These are phyloP conservation scores for Yarrowia sp. DNA, from an alignment of 805 yeast genomes.

Conservation along the genomic window DNA sequence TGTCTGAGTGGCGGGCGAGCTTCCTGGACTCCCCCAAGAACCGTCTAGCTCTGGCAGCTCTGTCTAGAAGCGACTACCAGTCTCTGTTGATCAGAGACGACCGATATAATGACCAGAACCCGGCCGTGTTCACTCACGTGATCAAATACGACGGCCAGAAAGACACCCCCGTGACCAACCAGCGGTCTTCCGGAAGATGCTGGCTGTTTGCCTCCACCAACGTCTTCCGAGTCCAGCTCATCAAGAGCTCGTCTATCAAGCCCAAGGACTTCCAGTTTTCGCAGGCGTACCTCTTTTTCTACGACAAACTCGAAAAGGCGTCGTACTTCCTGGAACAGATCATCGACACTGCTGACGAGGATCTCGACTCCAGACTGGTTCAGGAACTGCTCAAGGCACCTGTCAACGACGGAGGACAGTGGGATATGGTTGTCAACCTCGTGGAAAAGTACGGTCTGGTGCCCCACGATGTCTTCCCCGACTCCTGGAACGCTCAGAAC, in stretches of 20 bases:
- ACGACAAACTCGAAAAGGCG: conserved; percentile 85
- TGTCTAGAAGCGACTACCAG: conserved; percentile 57
- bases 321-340: conserved; percentile 81
- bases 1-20: conserved; percentile 57
- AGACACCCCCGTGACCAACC: conserved; percentile 69
- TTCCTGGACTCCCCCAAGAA: conserved; percentile 59
- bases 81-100: conserved; percentile 49
- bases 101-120: conserved; percentile 38
- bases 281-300: conserved; percentile 80
- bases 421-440: conserved; percentile 79
- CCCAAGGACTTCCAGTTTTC: conserved; percentile 69
- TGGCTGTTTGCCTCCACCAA: conserved; percentile 90
- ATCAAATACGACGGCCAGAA: conserved; percentile 57
- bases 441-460: conserved; percentile 82
- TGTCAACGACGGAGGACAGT: conserved; percentile 85
- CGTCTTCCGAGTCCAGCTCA: conserved; percentile 67
- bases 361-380: conserved; percentile 72
- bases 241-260: conserved; percentile 64
- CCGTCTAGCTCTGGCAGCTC: conserved; percentile 60
- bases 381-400: conserved; percentile 72
- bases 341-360: conserved; percentile 69
- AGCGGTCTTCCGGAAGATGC: conserved; percentile 79
- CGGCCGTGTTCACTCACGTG: conserved; percentile 53
- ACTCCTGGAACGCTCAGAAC: conserved; percentile 62
- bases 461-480: conserved; percentile 77